Evolutionary conservation across 345 rosid species (phyloP).

Genomic region (Salix koriyanagi): DNA sequence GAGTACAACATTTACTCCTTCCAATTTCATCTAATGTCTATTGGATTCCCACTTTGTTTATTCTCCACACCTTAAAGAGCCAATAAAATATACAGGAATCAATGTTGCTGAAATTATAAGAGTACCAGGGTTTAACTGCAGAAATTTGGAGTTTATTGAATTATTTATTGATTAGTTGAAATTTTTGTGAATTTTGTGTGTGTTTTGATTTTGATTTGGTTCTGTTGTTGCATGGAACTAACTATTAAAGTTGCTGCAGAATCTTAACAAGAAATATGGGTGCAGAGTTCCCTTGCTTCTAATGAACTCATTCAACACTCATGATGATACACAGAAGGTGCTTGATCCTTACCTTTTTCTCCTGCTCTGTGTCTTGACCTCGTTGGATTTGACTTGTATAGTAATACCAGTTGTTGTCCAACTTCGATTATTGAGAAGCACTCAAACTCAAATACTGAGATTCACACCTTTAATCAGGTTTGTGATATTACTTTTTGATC

Average conservation of each 20-base stretch:
- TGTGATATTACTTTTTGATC: slow-evolving; percentile 11
- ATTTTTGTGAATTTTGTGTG: neutral
- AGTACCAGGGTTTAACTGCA: too few species aligned
- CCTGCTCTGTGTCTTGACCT: slow-evolving; percentile 1
- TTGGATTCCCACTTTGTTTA: neutral
- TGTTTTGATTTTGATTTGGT: neutral
- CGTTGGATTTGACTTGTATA: neutral
- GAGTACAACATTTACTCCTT: neutral
- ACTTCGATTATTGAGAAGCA: slow-evolving; percentile 79
- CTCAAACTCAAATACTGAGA: slow-evolving; percentile 62
- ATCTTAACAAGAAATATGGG: slow-evolving; percentile 80
- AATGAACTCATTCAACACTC: slow-evolving; percentile 98
- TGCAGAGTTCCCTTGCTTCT: slow-evolving; percentile 90
- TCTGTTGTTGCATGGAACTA: neutral
- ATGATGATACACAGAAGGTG: slow-evolving; percentile 91
- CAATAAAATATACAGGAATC: too few species aligned
- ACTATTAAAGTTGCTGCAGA: slow-evolving; percentile 35
- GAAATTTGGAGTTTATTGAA: neutral
- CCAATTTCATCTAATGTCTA: neutral
- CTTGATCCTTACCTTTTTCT: neutral
- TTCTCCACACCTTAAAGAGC: neutral
- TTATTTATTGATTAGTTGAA: slow-evolving; percentile 5
- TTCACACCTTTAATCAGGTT: slow-evolving; percentile 94
- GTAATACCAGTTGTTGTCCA: slow-evolving; percentile 8
- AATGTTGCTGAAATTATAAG: too few species aligned